These are phyloP conservation scores for Sordariomycetes sp. DNA, from an alignment of 2,329 filamentous ascomycete genomes.

Conservation along the genomic window DNA sequence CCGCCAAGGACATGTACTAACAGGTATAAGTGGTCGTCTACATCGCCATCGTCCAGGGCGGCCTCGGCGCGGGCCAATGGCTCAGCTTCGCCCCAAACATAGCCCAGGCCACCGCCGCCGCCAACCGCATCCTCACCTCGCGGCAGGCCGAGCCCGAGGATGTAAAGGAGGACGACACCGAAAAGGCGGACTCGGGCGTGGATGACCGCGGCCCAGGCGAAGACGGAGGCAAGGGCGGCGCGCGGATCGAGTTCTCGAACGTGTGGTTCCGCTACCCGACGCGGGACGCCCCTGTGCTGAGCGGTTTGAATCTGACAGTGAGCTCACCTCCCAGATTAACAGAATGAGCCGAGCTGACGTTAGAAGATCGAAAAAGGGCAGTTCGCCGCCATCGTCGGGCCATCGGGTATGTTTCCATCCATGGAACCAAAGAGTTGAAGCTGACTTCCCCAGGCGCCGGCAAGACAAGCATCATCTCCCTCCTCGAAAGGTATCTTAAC, in stretches of 20 bases:
- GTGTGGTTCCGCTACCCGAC: constrained; percentile 10
- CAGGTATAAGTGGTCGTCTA: constrained; percentile 8
- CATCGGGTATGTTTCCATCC: neutral
- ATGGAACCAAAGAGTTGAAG: neutral
- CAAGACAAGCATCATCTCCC: constrained; percentile 17
- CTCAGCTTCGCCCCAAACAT: constrained; percentile 58
- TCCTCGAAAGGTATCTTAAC: constrained; percentile 14
- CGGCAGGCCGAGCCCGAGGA: neutral
- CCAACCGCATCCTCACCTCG: constrained; percentile 38
- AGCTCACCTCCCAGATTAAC: neutral
- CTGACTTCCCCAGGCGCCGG: constrained; percentile 9
- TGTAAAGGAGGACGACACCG: neutral
- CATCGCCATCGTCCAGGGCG: constrained; percentile 8
- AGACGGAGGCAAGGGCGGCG: neutral
- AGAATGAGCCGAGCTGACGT: neutral
- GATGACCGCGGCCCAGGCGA: neutral
- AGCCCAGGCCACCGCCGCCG: constrained; percentile 46
- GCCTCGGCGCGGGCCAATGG: constrained; percentile 37
- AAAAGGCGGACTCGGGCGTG: neutral
- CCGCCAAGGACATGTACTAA: no score
- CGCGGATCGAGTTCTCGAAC: constrained; percentile 7
- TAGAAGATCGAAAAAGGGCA: constrained; percentile 8
- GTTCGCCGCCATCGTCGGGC: constrained; percentile 7
- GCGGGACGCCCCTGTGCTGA: constrained; percentile 5
- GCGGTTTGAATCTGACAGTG: constrained; percentile 9